These are phyloP conservation scores for Trichopus zeylanicus DNA, from an alignment of 116 monocot genomes.

Conservation along the genomic window DNA sequence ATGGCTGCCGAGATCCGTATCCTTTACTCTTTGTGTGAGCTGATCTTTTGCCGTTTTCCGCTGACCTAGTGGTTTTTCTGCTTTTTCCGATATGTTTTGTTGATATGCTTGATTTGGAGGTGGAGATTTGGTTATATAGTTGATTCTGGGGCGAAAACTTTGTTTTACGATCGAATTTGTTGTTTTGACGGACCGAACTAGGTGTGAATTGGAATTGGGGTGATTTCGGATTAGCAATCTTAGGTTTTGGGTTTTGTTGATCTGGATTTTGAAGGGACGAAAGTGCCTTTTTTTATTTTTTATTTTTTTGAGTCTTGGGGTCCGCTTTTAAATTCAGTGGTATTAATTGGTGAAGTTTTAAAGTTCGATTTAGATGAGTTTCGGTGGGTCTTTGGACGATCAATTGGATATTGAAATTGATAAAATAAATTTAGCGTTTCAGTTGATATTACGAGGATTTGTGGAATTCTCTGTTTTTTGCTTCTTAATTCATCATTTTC, in stretches of 20 bases:
- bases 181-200: too few species aligned
- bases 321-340: not conserved
- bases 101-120: not conserved
- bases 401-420: too few species aligned
- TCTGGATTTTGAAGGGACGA: not conserved
- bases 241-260: not conserved
- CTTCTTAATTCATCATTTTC: too few species aligned
- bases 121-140: not conserved
- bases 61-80: not conserved
- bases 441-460: too few species aligned
- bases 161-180: too few species aligned
- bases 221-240: not conserved
- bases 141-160: too few species aligned
- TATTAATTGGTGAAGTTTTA: not conserved
- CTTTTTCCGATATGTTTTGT: not conserved
- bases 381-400: too few species aligned
- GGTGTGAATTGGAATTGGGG: not conserved
- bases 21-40: not conserved
- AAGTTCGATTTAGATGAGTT: too few species aligned
- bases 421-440: too few species aligned
- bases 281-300: too few species aligned
- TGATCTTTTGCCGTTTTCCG: not conserved
- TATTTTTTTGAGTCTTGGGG: not conserved
- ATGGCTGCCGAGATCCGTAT: conserved; percentile 47
- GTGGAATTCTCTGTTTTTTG: too few species aligned